Evolutionary conservation across 2,329 filamentous ascomycete species (phyloP).

Genomic region (Xylaria hypoxylon): DNA sequence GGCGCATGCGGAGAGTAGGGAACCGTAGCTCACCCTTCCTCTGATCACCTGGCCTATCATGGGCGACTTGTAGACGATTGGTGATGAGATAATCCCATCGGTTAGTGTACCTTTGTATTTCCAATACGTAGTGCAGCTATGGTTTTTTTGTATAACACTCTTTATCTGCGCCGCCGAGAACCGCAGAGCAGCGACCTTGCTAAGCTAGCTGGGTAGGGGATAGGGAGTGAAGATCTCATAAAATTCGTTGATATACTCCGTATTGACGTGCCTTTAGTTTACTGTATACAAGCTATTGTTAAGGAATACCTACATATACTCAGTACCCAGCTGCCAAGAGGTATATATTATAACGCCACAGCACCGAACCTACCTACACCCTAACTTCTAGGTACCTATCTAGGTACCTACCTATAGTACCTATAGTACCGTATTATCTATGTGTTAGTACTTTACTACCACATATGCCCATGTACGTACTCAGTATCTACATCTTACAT

Average conservation of each 20-base stretch:
- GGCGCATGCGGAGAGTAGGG: constrained; percentile 35
- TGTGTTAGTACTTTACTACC: too few relatives aligned
- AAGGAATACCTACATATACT: too few relatives aligned
- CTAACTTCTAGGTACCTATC: too few relatives aligned
- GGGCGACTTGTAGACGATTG: constrained; percentile 2
- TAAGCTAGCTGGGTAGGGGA: constrained; percentile 27
- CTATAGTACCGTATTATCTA: too few relatives aligned
- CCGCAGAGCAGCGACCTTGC: constrained; percentile 5
- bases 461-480: too few relatives aligned
- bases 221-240: constrained; percentile 20
- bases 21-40: constrained; percentile 32
- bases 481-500: too few relatives aligned
- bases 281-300: too few relatives aligned
- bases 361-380: too few relatives aligned
- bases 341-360: too few relatives aligned
- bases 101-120: constrained; percentile 30
- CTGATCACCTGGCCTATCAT: constrained; percentile 36
- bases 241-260: constrained; percentile 11
- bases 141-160: constrained; percentile 12
- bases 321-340: too few relatives aligned
- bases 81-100: constrained; percentile 25
- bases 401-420: too few relatives aligned
- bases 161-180: constrained; percentile 19
- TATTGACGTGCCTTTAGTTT: not conserved
- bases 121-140: constrained; percentile 10